Conservation (phyloP, 169 alveolate genomes). For the Cryptosporidium canis region DNA sequence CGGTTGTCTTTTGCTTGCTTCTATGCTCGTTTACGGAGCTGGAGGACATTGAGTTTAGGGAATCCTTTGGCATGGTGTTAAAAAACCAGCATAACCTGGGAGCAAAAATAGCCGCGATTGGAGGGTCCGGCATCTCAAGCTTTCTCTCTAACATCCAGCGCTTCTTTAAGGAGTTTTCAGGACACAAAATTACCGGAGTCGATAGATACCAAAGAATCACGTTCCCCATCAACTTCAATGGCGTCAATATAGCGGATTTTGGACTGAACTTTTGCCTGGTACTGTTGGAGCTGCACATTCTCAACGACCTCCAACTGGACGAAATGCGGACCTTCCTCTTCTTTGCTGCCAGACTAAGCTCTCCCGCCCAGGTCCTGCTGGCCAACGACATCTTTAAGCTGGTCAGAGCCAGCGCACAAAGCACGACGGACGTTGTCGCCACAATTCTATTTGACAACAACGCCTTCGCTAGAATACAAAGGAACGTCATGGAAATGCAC, state of each 20-base stretch:
- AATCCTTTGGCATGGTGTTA: not conserved
- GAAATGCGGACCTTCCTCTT: not conserved
- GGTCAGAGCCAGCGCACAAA: not conserved
- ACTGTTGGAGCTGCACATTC: not conserved
- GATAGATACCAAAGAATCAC: not conserved
- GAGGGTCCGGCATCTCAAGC: not conserved
- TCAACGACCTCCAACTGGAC: not conserved
- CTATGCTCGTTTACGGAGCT: conserved; percentile 1
- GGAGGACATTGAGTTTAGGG: not conserved
- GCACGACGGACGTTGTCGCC: not conserved
- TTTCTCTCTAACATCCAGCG: not conserved
- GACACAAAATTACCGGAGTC: not conserved
- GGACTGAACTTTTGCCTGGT: not conserved
- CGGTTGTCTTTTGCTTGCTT: not conserved
- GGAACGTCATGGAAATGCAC: not conserved
- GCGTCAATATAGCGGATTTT: not conserved
- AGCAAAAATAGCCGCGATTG: not conserved
- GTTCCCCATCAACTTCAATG: not conserved
- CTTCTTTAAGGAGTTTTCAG: not conserved
- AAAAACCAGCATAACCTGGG: not conserved
- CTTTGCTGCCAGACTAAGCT: not conserved
- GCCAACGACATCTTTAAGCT: not conserved
- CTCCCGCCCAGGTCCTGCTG: not conserved
- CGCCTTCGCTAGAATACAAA: not conserved
- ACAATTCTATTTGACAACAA: not conserved